Conservation (phyloP, 2,329 filamentous ascomycete genomes). For the Calonectria hongkongensis region DNA sequence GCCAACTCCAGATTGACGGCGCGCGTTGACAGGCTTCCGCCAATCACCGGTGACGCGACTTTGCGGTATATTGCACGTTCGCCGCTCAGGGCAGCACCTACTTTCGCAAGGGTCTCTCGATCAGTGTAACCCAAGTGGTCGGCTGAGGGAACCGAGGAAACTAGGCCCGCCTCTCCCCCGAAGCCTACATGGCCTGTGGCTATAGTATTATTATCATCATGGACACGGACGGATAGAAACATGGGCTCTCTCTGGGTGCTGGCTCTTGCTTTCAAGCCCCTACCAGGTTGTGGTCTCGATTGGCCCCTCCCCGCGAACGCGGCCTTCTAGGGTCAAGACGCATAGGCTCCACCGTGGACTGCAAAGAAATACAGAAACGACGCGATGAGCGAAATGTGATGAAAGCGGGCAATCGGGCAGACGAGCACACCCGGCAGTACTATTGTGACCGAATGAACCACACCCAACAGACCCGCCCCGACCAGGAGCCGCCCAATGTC, state of each 20-base stretch:
- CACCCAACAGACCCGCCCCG: constrained; percentile 28
- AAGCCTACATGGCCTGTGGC: constrained; percentile 39
- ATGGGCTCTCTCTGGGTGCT: constrained; percentile 31
- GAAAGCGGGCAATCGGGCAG: constrained; percentile 20
- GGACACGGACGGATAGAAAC: constrained; percentile 27
- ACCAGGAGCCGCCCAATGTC: constrained; percentile 27
- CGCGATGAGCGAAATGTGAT: constrained; percentile 29
- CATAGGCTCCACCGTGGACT: constrained; percentile 29
- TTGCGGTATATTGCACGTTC: constrained; percentile 52
- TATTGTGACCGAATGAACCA: constrained; percentile 38
- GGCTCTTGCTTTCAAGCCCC: constrained; percentile 31
- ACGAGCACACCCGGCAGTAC: constrained; percentile 23
- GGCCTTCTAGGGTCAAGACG: constrained; percentile 31
- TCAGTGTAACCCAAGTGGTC: constrained; percentile 50
- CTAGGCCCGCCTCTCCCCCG: constrained; percentile 53
- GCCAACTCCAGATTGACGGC: constrained; percentile 43
- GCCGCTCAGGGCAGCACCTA: constrained; percentile 41
- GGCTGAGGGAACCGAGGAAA: constrained; percentile 52
- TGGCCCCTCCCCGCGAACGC: constrained; percentile 32
- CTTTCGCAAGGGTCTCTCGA: constrained; percentile 48
- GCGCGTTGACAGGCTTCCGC: constrained; percentile 43
- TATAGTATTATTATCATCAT: constrained; percentile 34
- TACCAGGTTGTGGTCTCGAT: constrained; percentile 28
- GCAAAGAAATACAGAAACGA: constrained; percentile 20
- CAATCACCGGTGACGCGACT: constrained; percentile 47